phyloP scores from a whole-genome alignment of 148 eudicot genomes.

The Fagopyrum esculentum region DNA sequence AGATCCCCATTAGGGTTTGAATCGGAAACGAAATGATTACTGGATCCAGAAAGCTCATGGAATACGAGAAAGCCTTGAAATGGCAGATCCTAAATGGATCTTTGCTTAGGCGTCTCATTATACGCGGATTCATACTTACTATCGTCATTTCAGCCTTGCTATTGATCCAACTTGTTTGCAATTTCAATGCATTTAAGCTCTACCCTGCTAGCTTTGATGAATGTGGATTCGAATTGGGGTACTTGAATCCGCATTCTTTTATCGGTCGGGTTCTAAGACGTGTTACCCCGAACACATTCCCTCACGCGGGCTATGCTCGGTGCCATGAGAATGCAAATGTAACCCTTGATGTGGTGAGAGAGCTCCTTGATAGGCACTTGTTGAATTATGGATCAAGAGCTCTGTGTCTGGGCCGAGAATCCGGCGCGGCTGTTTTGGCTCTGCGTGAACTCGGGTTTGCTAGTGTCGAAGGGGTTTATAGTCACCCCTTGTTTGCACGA shows the following conservation, averaged over 20 bases:
- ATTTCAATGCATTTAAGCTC: constrained; percentile 33
- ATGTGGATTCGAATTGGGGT: constrained; percentile 33
- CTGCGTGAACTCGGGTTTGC: constrained; percentile 50
- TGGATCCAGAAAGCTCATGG: constrained; percentile 23
- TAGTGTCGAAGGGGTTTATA: constrained; percentile 38
- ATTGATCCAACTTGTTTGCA: constrained; percentile 41
- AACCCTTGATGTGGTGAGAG: constrained; percentile 44
- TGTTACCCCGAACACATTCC: constrained; percentile 22
- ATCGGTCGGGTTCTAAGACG: constrained; percentile 33
- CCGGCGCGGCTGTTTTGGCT: constrained; percentile 31
- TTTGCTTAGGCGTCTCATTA: constrained; percentile 40
- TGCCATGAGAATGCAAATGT: constrained; percentile 37
- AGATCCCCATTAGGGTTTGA: background rate
- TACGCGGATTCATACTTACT: constrained; percentile 38
- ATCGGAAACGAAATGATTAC: constrained; percentile 10
- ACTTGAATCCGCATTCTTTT: constrained; percentile 20
- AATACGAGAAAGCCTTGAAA: constrained; percentile 42
- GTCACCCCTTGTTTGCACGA: constrained; percentile 57
- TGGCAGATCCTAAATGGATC: constrained; percentile 68
- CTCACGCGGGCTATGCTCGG: constrained; percentile 19
- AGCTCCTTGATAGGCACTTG: constrained; percentile 54
- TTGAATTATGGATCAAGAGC: constrained; percentile 39
- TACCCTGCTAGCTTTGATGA: constrained; percentile 19
- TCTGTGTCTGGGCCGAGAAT: constrained; percentile 67
- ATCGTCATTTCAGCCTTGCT: constrained; percentile 42